Percentiles rank a stretch among this genome's conserved stretches.
phyloP scores from a whole-genome alignment of 305 asterid species.

The Solanum aculeatissimum region DNA sequence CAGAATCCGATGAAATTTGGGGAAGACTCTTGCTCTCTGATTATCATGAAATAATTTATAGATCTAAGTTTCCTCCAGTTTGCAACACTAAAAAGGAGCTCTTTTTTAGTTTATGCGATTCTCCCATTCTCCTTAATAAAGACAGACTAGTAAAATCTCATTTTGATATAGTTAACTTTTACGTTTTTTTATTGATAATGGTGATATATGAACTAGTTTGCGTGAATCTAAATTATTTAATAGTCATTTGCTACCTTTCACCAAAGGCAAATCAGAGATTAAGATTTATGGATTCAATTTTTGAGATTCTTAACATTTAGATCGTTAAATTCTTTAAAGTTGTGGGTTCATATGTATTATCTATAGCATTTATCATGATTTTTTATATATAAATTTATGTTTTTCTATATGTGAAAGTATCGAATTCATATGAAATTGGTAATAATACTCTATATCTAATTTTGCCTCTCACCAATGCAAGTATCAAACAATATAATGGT shows the following conservation, averaged over 20 bases:
- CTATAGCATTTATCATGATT: too few relatives aligned
- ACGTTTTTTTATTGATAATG: background rate
- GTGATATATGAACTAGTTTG: background rate
- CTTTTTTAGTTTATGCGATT: background rate
- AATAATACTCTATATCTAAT: background rate
- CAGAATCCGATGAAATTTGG: conserved; percentile 25
- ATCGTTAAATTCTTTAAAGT: background rate
- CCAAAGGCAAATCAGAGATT: background rate
- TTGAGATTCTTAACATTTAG: background rate
- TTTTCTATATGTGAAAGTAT: too few relatives aligned
- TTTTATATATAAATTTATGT: too few relatives aligned
- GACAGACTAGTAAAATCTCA: background rate
- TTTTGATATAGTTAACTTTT: background rate
- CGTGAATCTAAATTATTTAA: background rate
- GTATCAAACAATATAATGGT: background rate
- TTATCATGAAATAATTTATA: conserved; percentile 9
- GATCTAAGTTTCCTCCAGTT: background rate
- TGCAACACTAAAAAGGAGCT: conserved; percentile 11
- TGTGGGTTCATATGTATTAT: background rate
- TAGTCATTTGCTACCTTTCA: background rate
- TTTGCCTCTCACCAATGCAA: background rate
- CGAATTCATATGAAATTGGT: background rate
- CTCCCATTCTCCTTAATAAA: background rate
- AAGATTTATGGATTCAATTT: background rate
- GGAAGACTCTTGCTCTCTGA: conserved; percentile 23